phyloP scores from a whole-genome alignment of 139 green algal species.

The Coelastrella sp. region DNA sequence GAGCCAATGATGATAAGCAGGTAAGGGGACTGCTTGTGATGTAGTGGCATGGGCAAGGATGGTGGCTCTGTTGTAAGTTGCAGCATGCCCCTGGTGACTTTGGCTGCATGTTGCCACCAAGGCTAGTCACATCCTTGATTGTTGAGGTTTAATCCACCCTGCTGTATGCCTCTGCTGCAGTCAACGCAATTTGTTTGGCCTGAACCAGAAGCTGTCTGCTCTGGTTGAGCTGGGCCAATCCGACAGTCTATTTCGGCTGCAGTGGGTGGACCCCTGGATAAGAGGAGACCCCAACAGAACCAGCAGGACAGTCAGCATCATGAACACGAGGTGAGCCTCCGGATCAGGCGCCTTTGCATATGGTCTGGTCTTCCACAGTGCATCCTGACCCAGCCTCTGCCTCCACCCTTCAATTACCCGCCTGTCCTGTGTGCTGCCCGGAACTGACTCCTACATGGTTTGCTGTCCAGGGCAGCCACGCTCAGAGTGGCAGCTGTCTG shows the following conservation, averaged over 20 bases:
- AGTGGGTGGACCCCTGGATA: conserved; percentile 95
- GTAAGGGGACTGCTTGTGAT: background rate
- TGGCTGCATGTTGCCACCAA: background rate
- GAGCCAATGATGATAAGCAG: background rate
- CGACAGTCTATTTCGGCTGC: conserved; percentile 91
- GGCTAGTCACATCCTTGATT: background rate
- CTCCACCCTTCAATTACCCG: too few relatives aligned
- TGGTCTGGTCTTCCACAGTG: too few relatives aligned
- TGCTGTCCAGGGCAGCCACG: too few relatives aligned
- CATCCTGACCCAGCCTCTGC: too few relatives aligned
- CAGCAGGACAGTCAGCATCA: conserved; percentile 78
- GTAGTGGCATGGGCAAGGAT: too few relatives aligned
- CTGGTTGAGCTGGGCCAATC: conserved; percentile 73
- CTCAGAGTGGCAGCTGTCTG: too few relatives aligned
- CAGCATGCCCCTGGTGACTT: background rate
- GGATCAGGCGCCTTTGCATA: too few relatives aligned
- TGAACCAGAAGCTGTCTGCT: conserved; percentile 90
- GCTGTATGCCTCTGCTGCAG: background rate
- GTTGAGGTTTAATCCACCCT: background rate
- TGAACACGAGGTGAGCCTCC: conserved; percentile 49
- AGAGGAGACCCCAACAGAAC: conserved; percentile 89
- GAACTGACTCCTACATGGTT: too few relatives aligned
- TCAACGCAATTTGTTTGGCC: conserved; percentile 92
- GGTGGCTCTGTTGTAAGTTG: background rate
- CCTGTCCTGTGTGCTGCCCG: too few relatives aligned